Conservation (phyloP, 805 yeast species). For the Kodamaea neixiangensis region DNA sequence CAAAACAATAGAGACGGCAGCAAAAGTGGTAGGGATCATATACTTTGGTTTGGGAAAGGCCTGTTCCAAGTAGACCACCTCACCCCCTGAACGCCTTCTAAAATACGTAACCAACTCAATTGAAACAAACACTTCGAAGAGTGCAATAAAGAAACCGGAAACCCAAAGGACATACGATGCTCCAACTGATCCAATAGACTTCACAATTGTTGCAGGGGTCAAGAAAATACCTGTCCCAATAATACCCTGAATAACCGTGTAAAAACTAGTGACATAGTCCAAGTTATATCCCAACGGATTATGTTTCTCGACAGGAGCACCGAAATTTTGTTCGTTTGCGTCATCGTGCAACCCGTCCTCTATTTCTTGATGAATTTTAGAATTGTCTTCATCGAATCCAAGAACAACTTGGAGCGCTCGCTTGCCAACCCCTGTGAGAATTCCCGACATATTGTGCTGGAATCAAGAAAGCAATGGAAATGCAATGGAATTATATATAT, state of each 20-base stretch:
- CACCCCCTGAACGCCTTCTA: constrained; percentile 37
- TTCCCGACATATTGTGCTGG: background rate
- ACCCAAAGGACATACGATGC: constrained; percentile 46
- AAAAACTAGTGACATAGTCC: constrained; percentile 49
- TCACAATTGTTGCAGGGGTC: constrained; percentile 60
- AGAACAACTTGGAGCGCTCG: constrained; percentile 5
- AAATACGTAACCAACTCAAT: constrained; percentile 45
- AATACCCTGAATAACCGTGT: constrained; percentile 66
- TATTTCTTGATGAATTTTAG: constrained; percentile 7
- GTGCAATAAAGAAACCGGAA: constrained; percentile 39
- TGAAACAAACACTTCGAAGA: constrained; percentile 39
- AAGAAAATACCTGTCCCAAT: constrained; percentile 79
- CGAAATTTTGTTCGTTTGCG: constrained; percentile 21
- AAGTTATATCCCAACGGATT: constrained; percentile 44
- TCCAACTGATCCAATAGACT: constrained; percentile 46
- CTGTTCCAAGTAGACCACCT: constrained; percentile 41
- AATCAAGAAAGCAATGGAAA: no score
- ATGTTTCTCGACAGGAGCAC: constrained; percentile 44
- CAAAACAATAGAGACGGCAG: constrained; percentile 38
- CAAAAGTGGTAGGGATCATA: constrained; percentile 38
- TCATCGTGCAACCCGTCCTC: constrained; percentile 10
- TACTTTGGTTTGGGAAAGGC: constrained; percentile 37
- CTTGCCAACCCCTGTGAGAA: background rate
- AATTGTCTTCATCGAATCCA: constrained; percentile 11
- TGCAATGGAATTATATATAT: no score